A percentile compares a stretch with the other conserved stretches of the same genome.
Conservation (phyloP, 257 asterid genomes). For the Asclepias syriaca region DNA sequence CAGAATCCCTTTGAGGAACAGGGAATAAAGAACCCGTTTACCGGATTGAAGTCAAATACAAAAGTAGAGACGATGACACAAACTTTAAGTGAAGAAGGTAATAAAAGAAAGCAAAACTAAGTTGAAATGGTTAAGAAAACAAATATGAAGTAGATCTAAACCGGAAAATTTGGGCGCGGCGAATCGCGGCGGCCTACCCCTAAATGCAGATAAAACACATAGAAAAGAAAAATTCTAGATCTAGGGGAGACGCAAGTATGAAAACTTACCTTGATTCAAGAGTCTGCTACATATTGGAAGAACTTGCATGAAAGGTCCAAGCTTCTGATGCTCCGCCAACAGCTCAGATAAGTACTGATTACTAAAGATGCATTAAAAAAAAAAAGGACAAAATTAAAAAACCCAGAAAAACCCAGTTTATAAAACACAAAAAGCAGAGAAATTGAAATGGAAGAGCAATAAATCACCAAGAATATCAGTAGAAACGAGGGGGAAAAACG, state of each 20-base stretch:
- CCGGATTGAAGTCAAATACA: neutral
- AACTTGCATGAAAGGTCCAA: constrained; percentile 94
- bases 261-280: constrained; percentile 60
- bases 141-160: constrained; percentile 8
- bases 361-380: constrained; percentile 27
- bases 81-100: neutral
- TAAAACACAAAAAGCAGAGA: neutral
- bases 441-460: neutral
- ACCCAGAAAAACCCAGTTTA: neutral
- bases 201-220: constrained; percentile 8
- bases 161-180: neutral
- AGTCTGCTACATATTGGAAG: constrained; percentile 88
- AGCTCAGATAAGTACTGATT: constrained; percentile 89
- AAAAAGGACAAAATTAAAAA: neutral
- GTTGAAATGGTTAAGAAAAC: neutral
- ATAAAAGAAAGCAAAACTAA: neutral
- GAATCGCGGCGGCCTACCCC: neutral
- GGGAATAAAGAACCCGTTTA: neutral
- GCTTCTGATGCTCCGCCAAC: constrained; percentile 91
- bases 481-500: too few relatives aligned
- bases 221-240: constrained; percentile 32
- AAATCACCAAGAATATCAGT: neutral
- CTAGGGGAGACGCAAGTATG: constrained; percentile 17
- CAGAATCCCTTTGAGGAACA: neutral
- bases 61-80: neutral